Evolutionary conservation across 345 rosid species (phyloP).

Genomic region (Viola odorata): DNA sequence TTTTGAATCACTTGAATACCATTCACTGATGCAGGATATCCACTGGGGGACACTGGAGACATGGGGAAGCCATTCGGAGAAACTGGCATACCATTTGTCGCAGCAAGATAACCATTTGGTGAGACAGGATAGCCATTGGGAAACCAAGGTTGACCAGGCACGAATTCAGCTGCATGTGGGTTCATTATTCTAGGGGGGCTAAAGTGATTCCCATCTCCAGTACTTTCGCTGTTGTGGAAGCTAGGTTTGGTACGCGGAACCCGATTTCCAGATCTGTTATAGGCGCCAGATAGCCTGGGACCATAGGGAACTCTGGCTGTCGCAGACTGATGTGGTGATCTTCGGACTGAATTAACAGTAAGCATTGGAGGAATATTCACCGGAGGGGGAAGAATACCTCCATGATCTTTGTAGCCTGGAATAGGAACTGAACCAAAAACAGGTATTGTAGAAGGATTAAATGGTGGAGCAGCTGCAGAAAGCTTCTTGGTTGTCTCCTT

Average conservation of each 20-base stretch:
- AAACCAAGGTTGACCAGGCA: conserved; percentile 89
- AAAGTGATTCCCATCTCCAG: conserved; percentile 50
- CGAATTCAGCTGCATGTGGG: conserved; percentile 95
- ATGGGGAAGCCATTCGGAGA: conserved; percentile 51
- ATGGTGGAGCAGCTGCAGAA: conserved; percentile 96
- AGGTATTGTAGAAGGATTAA: conserved; percentile 72
- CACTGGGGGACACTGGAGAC: conserved; percentile 47
- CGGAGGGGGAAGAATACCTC: conserved; percentile 93
- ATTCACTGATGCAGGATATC: conserved; percentile 26
- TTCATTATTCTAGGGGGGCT: conserved; percentile 80
- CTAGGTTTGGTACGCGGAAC: conserved; percentile 58
- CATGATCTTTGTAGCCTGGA: conserved; percentile 76
- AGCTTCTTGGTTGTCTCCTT: conserved; percentile 83
- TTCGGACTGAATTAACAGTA: conserved; percentile 59
- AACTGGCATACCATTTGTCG: conserved; percentile 48
- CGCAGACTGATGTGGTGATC: conserved; percentile 91
- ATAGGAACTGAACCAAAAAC: conserved; percentile 69
- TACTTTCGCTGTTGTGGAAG: conserved; percentile 49
- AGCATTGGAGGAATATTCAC: conserved; percentile 76
- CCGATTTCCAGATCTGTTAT: conserved; percentile 72
- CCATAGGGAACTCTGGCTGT: conserved; percentile 97
- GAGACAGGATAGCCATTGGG: conserved; percentile 67
- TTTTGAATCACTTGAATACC: conserved; percentile 35
- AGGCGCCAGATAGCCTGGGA: conserved; percentile 86
- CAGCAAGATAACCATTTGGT: conserved; percentile 52